Evolutionary conservation across 345 rosid genomes (phyloP).

Genomic region (Garcia nutans): DNA sequence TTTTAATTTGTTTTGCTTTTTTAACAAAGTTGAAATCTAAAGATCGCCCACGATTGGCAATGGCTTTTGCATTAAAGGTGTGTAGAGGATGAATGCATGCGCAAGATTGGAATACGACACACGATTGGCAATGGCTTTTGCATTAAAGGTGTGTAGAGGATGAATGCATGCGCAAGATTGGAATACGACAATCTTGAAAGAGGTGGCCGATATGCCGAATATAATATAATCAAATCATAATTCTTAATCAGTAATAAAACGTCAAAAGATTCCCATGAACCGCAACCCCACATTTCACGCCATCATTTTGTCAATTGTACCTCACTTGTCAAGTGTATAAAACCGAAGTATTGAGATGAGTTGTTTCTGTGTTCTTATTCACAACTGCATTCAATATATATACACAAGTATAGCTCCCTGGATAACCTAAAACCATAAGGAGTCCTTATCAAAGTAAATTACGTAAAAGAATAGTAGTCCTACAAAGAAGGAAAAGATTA

Average conservation of each 20-base stretch:
- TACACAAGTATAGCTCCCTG: too few species aligned
- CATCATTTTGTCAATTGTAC: background rate
- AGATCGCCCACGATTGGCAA: conserved; percentile 20
- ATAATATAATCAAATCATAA: background rate
- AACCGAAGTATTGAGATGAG: too few species aligned
- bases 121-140: too few species aligned
- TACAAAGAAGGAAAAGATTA: too few species aligned
- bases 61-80: conserved; percentile 2
- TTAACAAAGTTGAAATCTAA: conserved; percentile 16
- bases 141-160: background rate
- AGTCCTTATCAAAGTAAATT: too few species aligned
- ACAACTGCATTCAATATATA: too few species aligned
- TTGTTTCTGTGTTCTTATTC: too few species aligned
- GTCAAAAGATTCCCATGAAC: background rate
- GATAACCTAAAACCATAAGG: too few species aligned
- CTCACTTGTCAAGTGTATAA: too few species aligned
- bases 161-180: conserved; percentile 32
- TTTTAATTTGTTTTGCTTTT: background rate
- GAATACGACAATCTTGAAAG: conserved; percentile 33
- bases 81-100: conserved; percentile 18
- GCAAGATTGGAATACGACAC: conserved; percentile 38
- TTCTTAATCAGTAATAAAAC: background rate
- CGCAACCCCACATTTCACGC: background rate
- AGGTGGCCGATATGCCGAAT: background rate
- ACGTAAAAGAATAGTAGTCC: too few species aligned